These are phyloP conservation scores for Aspergillus flavus DNA, from an alignment of 2,329 filamentous ascomycete species.

Conservation along the genomic window DNA sequence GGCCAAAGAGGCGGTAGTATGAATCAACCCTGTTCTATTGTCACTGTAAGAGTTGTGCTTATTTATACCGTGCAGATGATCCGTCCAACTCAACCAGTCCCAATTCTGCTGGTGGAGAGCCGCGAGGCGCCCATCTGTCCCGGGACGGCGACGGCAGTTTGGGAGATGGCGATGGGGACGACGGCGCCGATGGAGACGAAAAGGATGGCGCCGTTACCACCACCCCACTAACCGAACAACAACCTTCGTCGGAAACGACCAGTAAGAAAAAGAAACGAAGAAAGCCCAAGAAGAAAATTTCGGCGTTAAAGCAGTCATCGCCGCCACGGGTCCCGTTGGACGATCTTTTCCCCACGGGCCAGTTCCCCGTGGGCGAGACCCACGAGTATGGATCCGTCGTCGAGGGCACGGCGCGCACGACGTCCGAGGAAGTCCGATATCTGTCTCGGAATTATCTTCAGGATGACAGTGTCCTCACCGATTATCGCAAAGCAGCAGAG, in stretches of 20 bases:
- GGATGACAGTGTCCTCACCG: constrained; percentile 52
- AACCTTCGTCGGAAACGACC: not conserved
- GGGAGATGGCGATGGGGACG: constrained; percentile 34
- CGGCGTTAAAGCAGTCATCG: constrained; percentile 41
- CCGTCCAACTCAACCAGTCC: constrained; percentile 24
- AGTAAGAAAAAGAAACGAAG: constrained; percentile 42
- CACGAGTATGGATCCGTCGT: constrained; percentile 43
- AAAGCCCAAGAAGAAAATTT: constrained; percentile 26
- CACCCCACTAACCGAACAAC: not conserved
- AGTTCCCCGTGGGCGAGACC: constrained; percentile 52
- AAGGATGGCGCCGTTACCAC: not conserved
- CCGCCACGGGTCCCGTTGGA: constrained; percentile 52
- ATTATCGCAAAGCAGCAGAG: constrained; percentile 61
- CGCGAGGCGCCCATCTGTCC: constrained; percentile 45
- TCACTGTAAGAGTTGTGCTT: constrained; percentile 3
- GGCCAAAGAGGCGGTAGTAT: constrained; percentile 37
- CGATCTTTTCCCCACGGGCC: constrained; percentile 48
- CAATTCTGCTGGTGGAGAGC: constrained; percentile 42
- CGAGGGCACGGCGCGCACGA: constrained; percentile 51
- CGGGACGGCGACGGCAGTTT: constrained; percentile 49
- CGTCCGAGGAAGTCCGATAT: constrained; percentile 51
- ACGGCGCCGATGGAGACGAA: constrained; percentile 2
- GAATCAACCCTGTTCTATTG: not conserved
- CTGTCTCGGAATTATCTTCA: constrained; percentile 42
- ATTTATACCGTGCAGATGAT: constrained; percentile 22